A percentile compares a stretch with the other conserved stretches of the same genome.
phyloP scores from a whole-genome alignment of 768 basidiomycete genomes.

The Floccularia luteovirens region DNA sequence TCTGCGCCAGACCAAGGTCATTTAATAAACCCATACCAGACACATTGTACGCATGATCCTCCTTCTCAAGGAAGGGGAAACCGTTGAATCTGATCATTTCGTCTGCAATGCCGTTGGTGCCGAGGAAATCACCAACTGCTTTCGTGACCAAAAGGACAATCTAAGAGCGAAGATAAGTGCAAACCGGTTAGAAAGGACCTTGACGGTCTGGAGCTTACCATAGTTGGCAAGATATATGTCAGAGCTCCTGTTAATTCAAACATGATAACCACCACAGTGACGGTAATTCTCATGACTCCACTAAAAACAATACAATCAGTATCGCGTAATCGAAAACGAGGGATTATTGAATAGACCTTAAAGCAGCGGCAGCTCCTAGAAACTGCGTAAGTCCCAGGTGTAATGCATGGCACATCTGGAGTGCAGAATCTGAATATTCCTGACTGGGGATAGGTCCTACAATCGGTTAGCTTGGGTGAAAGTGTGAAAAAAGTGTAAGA shows the following conservation, averaged over 20 bases:
- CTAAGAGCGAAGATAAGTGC: constrained; percentile 29
- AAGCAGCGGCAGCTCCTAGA: constrained; percentile 90
- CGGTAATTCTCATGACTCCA: constrained; percentile 94
- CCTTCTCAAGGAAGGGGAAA: constrained; percentile 94
- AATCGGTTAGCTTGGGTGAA: constrained; percentile 4
- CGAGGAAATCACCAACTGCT: constrained; percentile 92
- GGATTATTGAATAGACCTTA: constrained; percentile 46
- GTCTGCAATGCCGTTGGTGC: constrained; percentile 91
- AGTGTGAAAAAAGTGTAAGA: background rate
- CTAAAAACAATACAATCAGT: constrained; percentile 20
- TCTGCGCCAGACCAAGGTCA: constrained; percentile 1
- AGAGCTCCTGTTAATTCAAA: constrained; percentile 96
- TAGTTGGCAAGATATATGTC: constrained; percentile 95
- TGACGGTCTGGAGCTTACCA: constrained; percentile 48
- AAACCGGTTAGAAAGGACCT: background rate
- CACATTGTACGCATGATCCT: constrained; percentile 88
- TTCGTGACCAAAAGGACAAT: constrained; percentile 96
- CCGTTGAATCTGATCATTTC: constrained; percentile 97
- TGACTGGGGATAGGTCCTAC: constrained; percentile 72
- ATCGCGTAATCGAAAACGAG: background rate
- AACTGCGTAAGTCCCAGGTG: constrained; percentile 98
- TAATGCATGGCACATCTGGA: constrained; percentile 93
- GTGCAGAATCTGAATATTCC: constrained; percentile 88
- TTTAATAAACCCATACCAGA: constrained; percentile 49
- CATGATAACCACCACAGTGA: constrained; percentile 99